Evolutionary conservation across 2,329 filamentous ascomycete genomes (phyloP), one percentile per base, ranked within the genome.

Genomic region (Lecanicillium sp.): DNA sequence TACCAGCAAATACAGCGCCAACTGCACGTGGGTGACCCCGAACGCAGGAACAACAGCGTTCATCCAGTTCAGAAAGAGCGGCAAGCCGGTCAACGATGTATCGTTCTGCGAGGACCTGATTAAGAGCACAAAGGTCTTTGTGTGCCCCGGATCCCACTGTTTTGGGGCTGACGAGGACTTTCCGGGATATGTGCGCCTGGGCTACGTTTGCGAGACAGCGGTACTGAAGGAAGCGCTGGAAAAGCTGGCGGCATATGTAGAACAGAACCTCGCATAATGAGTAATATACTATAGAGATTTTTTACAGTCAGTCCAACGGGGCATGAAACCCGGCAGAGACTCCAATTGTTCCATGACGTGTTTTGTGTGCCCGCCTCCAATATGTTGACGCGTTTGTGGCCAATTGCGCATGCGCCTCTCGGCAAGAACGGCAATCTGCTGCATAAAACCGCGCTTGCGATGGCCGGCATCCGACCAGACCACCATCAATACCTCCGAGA

Each of bases 1-100:
- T 46, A 67, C 89, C 4, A 68, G 79, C 19, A 71, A 74, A 37
- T 74, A 88, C 53, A 66, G 71, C 29, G 71, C 73, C 45, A 69
- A 75, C 6, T 82, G 78, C 49, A 72, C 72, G 2, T 92, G 84
- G 83, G 69, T 79, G 4, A 83, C 77, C 57, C 87, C 87, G 2
- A 75, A 75, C 5, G 86, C 84, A 1, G 87, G 87, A 0, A 94
- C 86, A 2, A 90, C 84, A 8, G 83, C 84, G 0, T 85, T 94
- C 51, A 62, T 94, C 41, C 77, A 74, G 49, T 87, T 94, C 47
- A 68, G 66, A 38, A 68, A 71, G 36, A 71, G 73, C 33, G 77
- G 65, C 0, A 66, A 71, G 53, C 70, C 77, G 2, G 71, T 94
- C 1, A 77, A 90, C 50, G 83, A 89, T 45, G 75, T 73, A n/a